A percentile compares a stretch with the other conserved stretches of the same genome.
Evolutionary conservation across 2,329 filamentous ascomycete genomes (phyloP).

Genomic region (Calonectria naviculata): DNA sequence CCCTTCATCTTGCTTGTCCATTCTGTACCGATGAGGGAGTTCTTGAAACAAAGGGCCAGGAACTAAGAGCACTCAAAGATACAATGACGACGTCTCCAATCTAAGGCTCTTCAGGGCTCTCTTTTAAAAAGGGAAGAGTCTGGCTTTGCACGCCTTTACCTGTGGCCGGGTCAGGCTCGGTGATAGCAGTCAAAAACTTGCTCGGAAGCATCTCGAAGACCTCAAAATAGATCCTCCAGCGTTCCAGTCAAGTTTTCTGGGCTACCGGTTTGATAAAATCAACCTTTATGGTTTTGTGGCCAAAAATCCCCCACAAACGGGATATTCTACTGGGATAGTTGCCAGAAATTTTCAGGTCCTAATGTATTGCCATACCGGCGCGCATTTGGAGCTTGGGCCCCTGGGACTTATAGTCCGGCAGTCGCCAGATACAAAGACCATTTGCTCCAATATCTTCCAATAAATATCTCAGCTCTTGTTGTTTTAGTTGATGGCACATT

Average conservation of each 20-base stretch:
- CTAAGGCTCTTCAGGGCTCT: conserved; percentile 30
- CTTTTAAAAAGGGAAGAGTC: conserved; percentile 25
- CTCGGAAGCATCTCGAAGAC: conserved; percentile 17
- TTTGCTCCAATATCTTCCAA: neutral
- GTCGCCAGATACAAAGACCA: neutral
- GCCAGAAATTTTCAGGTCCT: conserved; percentile 6
- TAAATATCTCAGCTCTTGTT: neutral
- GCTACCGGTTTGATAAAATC: conserved; percentile 15
- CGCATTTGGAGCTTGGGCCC: neutral
- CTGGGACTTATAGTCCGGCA: too few relatives aligned
- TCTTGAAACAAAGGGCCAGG: conserved; percentile 32
- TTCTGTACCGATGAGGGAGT: conserved; percentile 27
- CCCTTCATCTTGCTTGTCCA: conserved; percentile 5
- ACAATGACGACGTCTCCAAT: conserved; percentile 34
- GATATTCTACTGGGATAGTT: conserved; percentile 5
- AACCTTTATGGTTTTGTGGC: conserved; percentile 8
- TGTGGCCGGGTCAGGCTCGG: neutral
- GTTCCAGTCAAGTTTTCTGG: conserved; percentile 3
- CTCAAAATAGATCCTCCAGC: conserved; percentile 15
- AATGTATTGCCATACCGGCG: neutral
- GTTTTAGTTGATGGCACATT: neutral
- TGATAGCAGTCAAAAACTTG: neutral
- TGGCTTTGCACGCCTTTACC: conserved; percentile 13
- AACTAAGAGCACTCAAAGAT: conserved; percentile 36
- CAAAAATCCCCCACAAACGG: conserved; percentile 11